Base-by-base conservation (phyloP, 495 filamentous ascomycete genomes). In the Hyaloscypha bicolor region DNA sequence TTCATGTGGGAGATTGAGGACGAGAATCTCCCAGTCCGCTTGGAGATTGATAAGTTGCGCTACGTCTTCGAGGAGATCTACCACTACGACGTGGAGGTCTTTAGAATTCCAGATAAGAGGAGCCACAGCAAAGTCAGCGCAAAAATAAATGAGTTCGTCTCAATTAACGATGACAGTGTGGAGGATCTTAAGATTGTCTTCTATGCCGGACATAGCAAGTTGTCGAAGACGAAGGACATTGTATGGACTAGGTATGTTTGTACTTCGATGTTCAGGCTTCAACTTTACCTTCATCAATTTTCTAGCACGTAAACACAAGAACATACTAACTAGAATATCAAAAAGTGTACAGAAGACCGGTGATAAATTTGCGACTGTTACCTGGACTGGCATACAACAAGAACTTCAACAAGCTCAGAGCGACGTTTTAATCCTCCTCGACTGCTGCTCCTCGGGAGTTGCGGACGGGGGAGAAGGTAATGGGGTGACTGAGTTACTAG, bases 361-460 rank as follows among this genome's bases (percentile, higher is more conserved):
- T 33, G 56, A 21, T 59, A n/a, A n/a, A n/a, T n/a, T n/a, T n/a
- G n/a, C 32, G 45, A 61, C 59, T 22, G 59, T 61, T 29, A 39
- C 81, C 75, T 86, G 83, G 83, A 83, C 79, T 12, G 81, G 79
- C 33, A 83, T 86, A 37, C 80, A 85, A 65, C 83, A 79, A 0
- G 69, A 82, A 25, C 72, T 85, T 29, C 81, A 84, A 68, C 69
- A 81, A 58, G 82, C 83, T 19, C 66, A 76, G 6, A 83, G 81
- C 1, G 83, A 86, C 66, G 79, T 84, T 31, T 69, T 85, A 35
- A 83, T 86, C 39, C 76, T 86, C 8, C 73, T 86, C 9, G 83
- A 85, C 68, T 86, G 83, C 61, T 85, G 83, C 55, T 81, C 80
- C 19, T 82, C 83, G 16, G 82, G 81, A 6, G 79, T 79, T 32